Base-by-base conservation (phyloP, 164 flowering plant genomes). In the Tetrastigma voinierianum region DNA sequence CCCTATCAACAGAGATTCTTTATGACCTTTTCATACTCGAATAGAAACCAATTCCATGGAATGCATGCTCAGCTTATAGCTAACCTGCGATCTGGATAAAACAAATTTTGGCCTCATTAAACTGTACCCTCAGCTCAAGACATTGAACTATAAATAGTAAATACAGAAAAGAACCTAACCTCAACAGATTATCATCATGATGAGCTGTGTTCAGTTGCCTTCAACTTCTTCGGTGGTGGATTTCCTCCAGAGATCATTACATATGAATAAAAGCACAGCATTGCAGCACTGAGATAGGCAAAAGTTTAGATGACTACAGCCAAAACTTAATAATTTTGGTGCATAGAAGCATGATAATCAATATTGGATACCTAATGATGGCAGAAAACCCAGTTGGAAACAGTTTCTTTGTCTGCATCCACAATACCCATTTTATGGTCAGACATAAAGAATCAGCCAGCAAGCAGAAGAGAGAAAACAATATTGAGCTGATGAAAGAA, bases 221-320 rank as follows among this genome's bases (percentile, higher is more conserved):
- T 90, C 86, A 76, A 64, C 86, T 94, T 94, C 82, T 94, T 94
- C 19, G 98, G 97, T 18, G 97, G 96, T 18, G 98, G 97, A 65
- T 95, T 95, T 69, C 97, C 97, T 60, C 99, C 99, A 17, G 97
- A 85, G n/a, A 82, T 53, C 69, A 92, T 57, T 60, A 95, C 97
- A 69, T 92, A 90, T 8, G 82, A 68, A 69, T 92, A 95, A 80
- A 95, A 95, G 71, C 83, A 85, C 12, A 92, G 74, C 99, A 95
- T 90, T 64, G 87, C 91, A 71, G 89, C 91, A 82, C 97, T 95
- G 88, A 58, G 53, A 72, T 49, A 64, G 16, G 25, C 47, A 45
- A 68, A 63, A 77, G 68, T 2, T 51, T 49, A 23, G 0, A 67
- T 12, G n/a, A 48, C 11, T 19, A 12, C n/a, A 9, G 18, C 15